Conservation (phyloP, 2,329 filamentous ascomycete genomes). For the Davidsoniella neocaledoniae region DNA sequence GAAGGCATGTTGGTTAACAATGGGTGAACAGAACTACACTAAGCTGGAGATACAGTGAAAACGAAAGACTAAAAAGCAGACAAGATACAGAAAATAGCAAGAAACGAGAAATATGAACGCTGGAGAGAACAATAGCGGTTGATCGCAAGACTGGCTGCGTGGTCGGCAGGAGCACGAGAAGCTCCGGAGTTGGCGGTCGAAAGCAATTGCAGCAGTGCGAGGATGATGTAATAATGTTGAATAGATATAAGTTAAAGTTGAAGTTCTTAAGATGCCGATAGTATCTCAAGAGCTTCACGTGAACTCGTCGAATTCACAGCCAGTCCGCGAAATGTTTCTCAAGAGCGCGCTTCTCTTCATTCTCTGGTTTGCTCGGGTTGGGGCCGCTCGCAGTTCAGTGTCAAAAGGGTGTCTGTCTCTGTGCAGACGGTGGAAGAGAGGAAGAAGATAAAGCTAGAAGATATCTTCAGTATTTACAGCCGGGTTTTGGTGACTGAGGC, state of each 20-base stretch:
- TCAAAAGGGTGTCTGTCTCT: not conserved
- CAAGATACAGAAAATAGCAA: not conserved
- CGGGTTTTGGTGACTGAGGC: not conserved
- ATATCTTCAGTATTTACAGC: not conserved
- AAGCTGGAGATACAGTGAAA: not conserved
- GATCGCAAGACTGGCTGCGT: not conserved
- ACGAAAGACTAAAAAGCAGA: not conserved
- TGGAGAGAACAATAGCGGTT: not conserved
- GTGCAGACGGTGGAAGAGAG: conserved; percentile 1
- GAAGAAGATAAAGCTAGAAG: not conserved
- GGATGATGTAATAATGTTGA: not conserved
- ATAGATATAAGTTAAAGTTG: not conserved
- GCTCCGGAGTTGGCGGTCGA: too few relatives aligned
- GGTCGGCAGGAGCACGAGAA: not conserved
- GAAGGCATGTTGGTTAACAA: conserved; percentile 1
- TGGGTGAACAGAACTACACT: not conserved
- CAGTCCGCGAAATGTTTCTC: conserved; percentile 13
- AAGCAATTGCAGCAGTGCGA: too few relatives aligned
- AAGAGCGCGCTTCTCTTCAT: conserved; percentile 14
- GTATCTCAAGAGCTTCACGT: conserved; percentile 9
- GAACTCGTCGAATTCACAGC: conserved; percentile 14
- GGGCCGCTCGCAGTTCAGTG: not conserved
- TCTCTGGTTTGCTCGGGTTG: conserved; percentile 8
- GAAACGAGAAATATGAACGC: not conserved
- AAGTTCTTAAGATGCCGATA: conserved; percentile 1